Conservation (phyloP, 1,284 basidiomycete species). For the Marasmius fiardii region DNA sequence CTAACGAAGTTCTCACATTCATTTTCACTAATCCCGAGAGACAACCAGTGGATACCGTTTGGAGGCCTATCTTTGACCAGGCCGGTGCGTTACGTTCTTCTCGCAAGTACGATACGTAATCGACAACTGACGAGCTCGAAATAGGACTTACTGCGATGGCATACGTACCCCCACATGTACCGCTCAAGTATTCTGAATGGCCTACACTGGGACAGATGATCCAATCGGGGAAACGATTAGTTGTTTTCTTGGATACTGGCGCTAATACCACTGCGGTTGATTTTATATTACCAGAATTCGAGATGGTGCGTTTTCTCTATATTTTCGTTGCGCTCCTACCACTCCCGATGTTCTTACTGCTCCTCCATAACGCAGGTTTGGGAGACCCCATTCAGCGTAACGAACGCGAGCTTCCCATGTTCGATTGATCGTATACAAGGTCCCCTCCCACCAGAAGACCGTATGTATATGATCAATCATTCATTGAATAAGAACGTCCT, state of each 20-base stretch:
- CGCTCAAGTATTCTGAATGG: conserved; percentile 57
- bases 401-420: conserved; percentile 63
- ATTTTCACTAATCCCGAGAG: conserved; percentile 56
- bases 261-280: conserved; percentile 38
- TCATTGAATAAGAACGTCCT: conserved; percentile 41
- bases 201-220: conserved; percentile 75
- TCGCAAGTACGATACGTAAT: neutral
- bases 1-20: conserved; percentile 56
- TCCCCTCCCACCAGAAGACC: conserved; percentile 40
- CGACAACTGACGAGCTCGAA: neutral
- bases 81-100: conserved; percentile 23
- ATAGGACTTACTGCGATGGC: conserved; percentile 54
- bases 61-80: conserved; percentile 54
- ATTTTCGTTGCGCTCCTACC: conserved; percentile 30
- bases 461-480: conserved; percentile 59
- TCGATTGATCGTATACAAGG: conserved; percentile 62
- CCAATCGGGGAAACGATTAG: conserved; percentile 59
- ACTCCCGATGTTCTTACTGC: neutral
- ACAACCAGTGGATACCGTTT: conserved; percentile 40
- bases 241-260: conserved; percentile 66
- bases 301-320: conserved; percentile 40
- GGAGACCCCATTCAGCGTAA: conserved; percentile 72
- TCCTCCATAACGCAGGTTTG: conserved; percentile 45
- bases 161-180: conserved; percentile 56
- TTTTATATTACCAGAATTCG: conserved; percentile 65